These are phyloP conservation scores for Sistotremastrum suecicum DNA, from an alignment of 768 basidiomycete genomes.

Conservation along the genomic window DNA sequence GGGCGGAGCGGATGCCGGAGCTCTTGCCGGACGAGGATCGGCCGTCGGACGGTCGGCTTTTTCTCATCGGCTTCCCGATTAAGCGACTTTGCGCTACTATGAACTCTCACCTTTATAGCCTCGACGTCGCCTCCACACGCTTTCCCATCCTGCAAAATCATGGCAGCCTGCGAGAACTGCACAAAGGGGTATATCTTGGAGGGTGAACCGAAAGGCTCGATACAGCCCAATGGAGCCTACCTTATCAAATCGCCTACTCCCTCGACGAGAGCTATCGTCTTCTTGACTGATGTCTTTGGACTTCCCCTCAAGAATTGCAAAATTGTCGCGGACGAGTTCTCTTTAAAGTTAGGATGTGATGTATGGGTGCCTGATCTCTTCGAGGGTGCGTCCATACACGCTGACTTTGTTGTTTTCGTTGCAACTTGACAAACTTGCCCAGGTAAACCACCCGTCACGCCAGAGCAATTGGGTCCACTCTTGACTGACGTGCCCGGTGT, in stretches of 20 bases:
- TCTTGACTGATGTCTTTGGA: constrained; percentile 46
- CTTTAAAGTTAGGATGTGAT: constrained; percentile 35
- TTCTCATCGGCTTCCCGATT: neutral
- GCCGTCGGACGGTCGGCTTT: too few species aligned
- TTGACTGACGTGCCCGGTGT: constrained; percentile 18
- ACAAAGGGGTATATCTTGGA: constrained; percentile 25
- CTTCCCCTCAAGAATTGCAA: constrained; percentile 36
- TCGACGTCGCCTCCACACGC: neutral
- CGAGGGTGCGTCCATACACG: constrained; percentile 22
- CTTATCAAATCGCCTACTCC: constrained; percentile 20
- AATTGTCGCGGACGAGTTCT: constrained; percentile 41
- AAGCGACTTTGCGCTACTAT: neutral
- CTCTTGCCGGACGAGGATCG: too few species aligned
- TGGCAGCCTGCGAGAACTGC: constrained; percentile 17
- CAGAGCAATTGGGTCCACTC: constrained; percentile 15
- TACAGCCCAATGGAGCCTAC: constrained; percentile 29
- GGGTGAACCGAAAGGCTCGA: constrained; percentile 29
- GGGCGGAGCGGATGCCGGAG: too few species aligned
- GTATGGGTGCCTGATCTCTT: constrained; percentile 55
- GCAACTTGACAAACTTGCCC: too few species aligned
- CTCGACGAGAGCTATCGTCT: constrained; percentile 28
- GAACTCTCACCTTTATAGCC: neutral
- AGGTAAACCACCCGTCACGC: constrained; percentile 15
- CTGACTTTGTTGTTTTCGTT: neutral
- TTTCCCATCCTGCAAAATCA: neutral